Base-by-base conservation (phyloP, 257 asterid genomes). In the Solanum pimpinellifolium region DNA sequence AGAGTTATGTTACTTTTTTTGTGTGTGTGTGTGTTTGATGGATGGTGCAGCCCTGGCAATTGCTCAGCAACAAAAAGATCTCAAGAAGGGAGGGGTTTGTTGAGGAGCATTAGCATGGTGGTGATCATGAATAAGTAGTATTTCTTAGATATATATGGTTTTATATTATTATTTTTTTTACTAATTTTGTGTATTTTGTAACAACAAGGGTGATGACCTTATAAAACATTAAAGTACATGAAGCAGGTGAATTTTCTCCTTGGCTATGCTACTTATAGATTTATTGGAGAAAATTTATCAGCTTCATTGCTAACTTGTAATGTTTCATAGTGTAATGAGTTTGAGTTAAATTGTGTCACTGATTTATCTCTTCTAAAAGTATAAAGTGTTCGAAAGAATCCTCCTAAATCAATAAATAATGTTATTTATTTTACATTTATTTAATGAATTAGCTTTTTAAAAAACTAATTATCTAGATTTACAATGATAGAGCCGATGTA, bases 11-110 rank as follows among this genome's bases (percentile, higher is more conserved):
- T 35, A 20, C 80, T 31, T 42, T 10, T 21, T 1, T 68, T 68
- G 6, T 15, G 1, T 33, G 7, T 74, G 27, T 72, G 78, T 33
- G 31, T 46, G 16, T 84, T 60, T 84, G 56, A 33, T 81, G 18
- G 9, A 68, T 83, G 59, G 87, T 59, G 87, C 59, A 65, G 86
- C 93, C 91, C 91, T 87, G 27, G 88, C 90, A n/a, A 37, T 90
- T 92, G 98, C 96, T 92, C 93, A 78, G 92, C 89, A 84, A 90
- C 98, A 93, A 95, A 93, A 88, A 90, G 39, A 69, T 89, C 92
- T 90, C 93, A 78, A 13, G 42, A 15, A 85, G 90, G 86, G 93
- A 88, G 52, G 42, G 89, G 92, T 95, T 93, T 95, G 94, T 86
- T 89, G 89, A 25, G 85, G 94, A 95, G 95, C 97, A 93, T 87